Conservation (phyloP, 495 filamentous ascomycete species). For the Hypoxylon lienhwacheense region DNA sequence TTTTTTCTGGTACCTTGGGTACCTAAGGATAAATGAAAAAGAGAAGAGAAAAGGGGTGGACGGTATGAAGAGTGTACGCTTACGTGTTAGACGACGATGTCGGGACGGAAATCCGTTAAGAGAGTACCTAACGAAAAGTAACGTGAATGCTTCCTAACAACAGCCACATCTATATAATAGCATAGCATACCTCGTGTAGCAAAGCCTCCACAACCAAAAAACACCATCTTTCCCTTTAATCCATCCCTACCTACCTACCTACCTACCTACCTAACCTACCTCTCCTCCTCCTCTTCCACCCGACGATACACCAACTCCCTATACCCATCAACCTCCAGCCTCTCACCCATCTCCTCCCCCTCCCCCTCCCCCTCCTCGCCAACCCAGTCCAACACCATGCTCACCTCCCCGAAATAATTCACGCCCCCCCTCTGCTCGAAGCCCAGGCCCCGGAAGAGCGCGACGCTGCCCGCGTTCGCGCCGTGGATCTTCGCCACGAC, state of each 20-base stretch:
- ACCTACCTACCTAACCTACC: neutral
- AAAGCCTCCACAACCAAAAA: too few species aligned
- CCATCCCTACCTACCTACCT: neutral
- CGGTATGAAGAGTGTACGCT: too few species aligned
- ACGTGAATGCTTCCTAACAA: too few species aligned
- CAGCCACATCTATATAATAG: too few species aligned
- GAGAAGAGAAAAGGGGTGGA: neutral
- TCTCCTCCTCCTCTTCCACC: neutral
- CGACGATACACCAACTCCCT: slow-evolving; percentile 22
- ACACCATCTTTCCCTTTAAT: neutral
- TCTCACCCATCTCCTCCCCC: neutral
- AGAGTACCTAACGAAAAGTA: too few species aligned
- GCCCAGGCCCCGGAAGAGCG: slow-evolving; percentile 50
- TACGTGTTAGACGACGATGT: too few species aligned
- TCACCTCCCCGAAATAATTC: slow-evolving; percentile 57
- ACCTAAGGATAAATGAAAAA: neutral
- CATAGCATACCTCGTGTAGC: too few species aligned
- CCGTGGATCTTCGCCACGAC: slow-evolving; percentile 53
- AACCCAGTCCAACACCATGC: slow-evolving; percentile 43
- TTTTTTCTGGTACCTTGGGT: too few species aligned
- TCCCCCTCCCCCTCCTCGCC: slow-evolving; percentile 1
- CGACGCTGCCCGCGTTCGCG: slow-evolving; percentile 44
- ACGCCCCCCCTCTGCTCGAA: slow-evolving; percentile 48
- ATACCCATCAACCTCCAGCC: slow-evolving; percentile 4
- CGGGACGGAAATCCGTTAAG: too few species aligned